These are phyloP conservation scores for Leucosporidium yakuticum DNA, from an alignment of 768 basidiomycete genomes.

Conservation along the genomic window DNA sequence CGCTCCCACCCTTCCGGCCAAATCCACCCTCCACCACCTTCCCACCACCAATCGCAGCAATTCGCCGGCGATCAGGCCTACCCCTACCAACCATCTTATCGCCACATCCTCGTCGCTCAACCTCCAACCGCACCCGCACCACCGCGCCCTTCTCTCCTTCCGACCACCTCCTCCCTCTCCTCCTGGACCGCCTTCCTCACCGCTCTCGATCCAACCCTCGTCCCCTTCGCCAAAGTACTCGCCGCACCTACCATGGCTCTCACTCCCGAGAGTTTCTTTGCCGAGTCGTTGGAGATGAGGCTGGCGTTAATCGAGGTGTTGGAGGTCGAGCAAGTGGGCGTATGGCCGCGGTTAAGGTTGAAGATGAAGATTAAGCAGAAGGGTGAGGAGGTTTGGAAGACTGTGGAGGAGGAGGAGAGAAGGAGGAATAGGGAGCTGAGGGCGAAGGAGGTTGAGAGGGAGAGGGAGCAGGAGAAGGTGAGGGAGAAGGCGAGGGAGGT, in stretches of 20 bases:
- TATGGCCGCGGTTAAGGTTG: constrained; percentile 13
- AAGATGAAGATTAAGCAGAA: not conserved
- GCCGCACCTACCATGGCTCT: constrained; percentile 3
- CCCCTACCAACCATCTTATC: not conserved
- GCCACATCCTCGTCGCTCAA: not conserved
- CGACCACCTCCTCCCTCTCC: not conserved
- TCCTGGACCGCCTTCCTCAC: constrained; percentile 17
- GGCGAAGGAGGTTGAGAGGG: not conserved
- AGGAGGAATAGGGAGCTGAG: constrained; percentile 41
- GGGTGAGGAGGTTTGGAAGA: not conserved
- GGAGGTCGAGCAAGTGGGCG: not conserved
- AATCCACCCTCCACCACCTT: too few relatives aligned
- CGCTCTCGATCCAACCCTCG: not conserved
- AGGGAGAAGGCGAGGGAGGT: not conserved
- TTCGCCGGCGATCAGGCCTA: too few relatives aligned
- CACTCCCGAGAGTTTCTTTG: constrained; percentile 12
- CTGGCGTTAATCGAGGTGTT: constrained; percentile 3
- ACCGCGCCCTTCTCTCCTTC: not conserved
- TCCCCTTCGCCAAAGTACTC: constrained; percentile 25
- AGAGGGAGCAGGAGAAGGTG: not conserved
- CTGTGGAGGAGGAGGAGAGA: not conserved
- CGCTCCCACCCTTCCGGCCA: too few relatives aligned
- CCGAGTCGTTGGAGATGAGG: not conserved
- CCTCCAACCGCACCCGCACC: not conserved
- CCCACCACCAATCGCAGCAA: not conserved